Evolutionary conservation across 176 grass and related monocot genomes (phyloP).

Genomic region (Oryza meridionalis): DNA sequence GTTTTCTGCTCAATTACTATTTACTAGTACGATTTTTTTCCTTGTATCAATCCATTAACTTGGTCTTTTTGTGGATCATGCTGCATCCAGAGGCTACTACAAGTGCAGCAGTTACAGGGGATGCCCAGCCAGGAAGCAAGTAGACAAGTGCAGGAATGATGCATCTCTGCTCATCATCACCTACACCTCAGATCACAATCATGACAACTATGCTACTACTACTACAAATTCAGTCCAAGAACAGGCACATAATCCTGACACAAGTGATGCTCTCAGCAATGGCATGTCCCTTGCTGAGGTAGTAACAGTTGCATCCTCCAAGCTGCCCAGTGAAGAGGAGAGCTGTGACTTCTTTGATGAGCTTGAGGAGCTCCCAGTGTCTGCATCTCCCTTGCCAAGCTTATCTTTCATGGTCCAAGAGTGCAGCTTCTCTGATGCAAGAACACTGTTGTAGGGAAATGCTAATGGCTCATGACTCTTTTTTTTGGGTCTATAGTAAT

Average conservation of each 20-base stretch:
- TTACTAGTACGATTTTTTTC: background rate
- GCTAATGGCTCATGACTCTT: background rate
- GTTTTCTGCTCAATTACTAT: background rate
- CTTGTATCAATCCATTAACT: background rate
- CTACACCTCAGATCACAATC: conserved; percentile 40
- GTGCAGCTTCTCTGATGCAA: conserved; percentile 34
- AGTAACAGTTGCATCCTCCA: background rate
- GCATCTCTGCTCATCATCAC: conserved; percentile 40
- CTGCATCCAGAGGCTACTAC: conserved; percentile 37
- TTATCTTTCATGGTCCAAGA: conserved; percentile 11
- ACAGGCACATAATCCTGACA: background rate
- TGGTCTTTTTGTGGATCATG: background rate
- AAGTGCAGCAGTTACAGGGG: conserved; percentile 37
- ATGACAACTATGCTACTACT: background rate
- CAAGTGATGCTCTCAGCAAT: background rate
- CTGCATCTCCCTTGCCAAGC: conserved; percentile 15
- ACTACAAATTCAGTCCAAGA: background rate
- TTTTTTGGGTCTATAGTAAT: no score
- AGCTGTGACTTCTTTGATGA: conserved; percentile 41
- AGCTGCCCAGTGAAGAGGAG: background rate
- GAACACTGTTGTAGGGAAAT: background rate
- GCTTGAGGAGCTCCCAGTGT: conserved; percentile 35
- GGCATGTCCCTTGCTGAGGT: background rate
- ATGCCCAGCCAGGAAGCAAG: conserved; percentile 38
- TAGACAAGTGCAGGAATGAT: conserved; percentile 42